Conservation (phyloP, 805 yeast genomes). For the Starmerella gropengiesseri region DNA sequence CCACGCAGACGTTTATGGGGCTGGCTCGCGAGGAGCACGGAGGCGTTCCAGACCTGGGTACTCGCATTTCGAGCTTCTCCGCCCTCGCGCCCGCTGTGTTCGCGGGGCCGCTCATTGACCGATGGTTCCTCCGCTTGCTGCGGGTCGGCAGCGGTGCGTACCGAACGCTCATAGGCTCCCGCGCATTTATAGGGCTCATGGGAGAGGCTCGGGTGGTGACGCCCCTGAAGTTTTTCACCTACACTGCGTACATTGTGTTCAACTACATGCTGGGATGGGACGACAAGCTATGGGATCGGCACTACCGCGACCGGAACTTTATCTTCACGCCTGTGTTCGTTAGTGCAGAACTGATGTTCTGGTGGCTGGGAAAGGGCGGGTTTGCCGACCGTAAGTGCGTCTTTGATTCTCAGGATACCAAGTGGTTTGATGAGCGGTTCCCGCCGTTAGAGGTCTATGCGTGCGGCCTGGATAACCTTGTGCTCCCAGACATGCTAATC, state of each 20-base stretch:
- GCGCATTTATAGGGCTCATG: constrained; percentile 70
- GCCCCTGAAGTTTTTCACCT: constrained; percentile 47
- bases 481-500: constrained; percentile 58
- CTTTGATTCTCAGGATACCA: constrained; percentile 42
- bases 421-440: constrained; percentile 33
- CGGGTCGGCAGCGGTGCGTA: constrained; percentile 25
- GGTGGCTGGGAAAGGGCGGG: constrained; percentile 70
- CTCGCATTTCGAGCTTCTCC: constrained; percentile 53
- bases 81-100: constrained; percentile 87
- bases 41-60: constrained; percentile 35
- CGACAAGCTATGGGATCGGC: constrained; percentile 62
- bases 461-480: constrained; percentile 66
- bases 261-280: constrained; percentile 82
- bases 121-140: constrained; percentile 30
- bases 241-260: constrained; percentile 68
- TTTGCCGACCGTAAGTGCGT: constrained; percentile 41
- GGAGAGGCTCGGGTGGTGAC: constrained; percentile 43
- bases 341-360: constrained; percentile 68
- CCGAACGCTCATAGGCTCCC: constrained; percentile 53
- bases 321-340: constrained; percentile 78
- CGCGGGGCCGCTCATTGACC: constrained; percentile 66
- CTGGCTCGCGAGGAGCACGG: constrained; percentile 38
- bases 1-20: constrained; percentile 70
- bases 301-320: constrained; percentile 61
- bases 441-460: constrained; percentile 58